Conservation (phyloP, 2,329 filamentous ascomycete species). For the Dactylellina haptotyla region DNA sequence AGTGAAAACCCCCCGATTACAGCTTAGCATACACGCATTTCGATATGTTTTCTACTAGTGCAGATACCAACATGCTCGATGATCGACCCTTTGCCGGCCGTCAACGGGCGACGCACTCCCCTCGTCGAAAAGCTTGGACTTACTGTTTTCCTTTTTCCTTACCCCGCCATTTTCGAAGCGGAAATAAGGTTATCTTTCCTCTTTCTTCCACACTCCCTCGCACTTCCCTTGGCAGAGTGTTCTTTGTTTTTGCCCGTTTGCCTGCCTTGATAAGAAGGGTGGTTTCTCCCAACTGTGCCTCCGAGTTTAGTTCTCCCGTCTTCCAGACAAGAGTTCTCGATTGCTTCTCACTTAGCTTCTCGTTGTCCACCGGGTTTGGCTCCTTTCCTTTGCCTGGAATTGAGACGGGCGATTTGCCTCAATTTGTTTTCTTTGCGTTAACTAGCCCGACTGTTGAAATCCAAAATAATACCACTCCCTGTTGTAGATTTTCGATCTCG, state of each 20-base stretch:
- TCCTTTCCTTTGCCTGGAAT: conserved; percentile 6
- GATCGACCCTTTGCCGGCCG: conserved; percentile 31
- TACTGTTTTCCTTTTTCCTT: conserved; percentile 25
- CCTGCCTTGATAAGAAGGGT: conserved; percentile 51
- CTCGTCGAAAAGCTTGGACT: conserved; percentile 36
- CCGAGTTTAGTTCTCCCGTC: conserved; percentile 16
- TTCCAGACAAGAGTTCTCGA: conserved; percentile 26
- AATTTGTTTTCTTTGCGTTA: neutral
- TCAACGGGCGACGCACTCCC: conserved; percentile 21
- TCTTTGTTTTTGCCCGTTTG: too few relatives aligned
- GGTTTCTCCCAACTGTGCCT: conserved; percentile 12
- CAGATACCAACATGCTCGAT: neutral
- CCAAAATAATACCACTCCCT: too few relatives aligned
- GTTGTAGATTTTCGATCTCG: too few relatives aligned
- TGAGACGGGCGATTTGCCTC: conserved; percentile 7
- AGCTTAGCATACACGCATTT: conserved; percentile 14
- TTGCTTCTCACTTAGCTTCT: conserved; percentile 20
- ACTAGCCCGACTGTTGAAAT: neutral
- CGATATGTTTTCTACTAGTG: neutral
- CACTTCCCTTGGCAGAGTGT: conserved; percentile 6
- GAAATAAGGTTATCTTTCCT: conserved; percentile 47
- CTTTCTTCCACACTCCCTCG: neutral
- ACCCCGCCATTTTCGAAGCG: conserved; percentile 47
- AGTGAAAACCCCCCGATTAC: conserved; percentile 30
- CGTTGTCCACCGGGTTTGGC: conserved; percentile 15